phyloP scores from a whole-genome alignment of 2,329 filamentous ascomycete species.

The Onygena corvina region DNA sequence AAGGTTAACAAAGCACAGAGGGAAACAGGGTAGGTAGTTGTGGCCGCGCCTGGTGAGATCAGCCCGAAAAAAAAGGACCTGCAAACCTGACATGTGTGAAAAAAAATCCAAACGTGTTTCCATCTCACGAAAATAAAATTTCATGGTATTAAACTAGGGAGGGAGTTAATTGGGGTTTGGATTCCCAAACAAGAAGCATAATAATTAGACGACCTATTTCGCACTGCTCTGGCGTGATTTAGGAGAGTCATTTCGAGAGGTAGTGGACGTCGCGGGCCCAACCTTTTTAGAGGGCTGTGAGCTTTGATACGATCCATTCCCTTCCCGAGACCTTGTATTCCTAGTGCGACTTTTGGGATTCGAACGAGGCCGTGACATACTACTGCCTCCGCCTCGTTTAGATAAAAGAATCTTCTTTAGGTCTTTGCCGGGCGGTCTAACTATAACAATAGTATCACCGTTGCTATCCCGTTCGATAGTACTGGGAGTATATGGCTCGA shows the following conservation, averaged over 20 bases:
- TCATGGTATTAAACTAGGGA: background rate
- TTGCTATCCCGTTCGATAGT: slow-evolving; percentile 29
- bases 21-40: no score
- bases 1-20: background rate
- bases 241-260: slow-evolving; percentile 2
- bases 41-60: background rate
- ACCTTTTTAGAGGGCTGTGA: slow-evolving; percentile 13
- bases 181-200: background rate
- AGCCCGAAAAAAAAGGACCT: background rate
- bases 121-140: background rate
- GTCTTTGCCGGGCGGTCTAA: slow-evolving; percentile 38
- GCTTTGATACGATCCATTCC: slow-evolving; percentile 33
- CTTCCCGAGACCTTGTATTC: slow-evolving; percentile 25
- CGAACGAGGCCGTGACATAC: slow-evolving; percentile 18
- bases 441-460: slow-evolving; percentile 28
- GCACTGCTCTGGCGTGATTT: slow-evolving; percentile 4
- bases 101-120: background rate
- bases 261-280: slow-evolving; percentile 7
- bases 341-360: slow-evolving; percentile 23
- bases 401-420: slow-evolving; percentile 32
- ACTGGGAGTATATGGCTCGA: slow-evolving; percentile 35
- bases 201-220: slow-evolving; percentile 5
- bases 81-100: background rate
- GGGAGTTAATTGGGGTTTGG: background rate
- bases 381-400: slow-evolving; percentile 22